Evolutionary conservation across 2,329 filamentous ascomycete genomes (phyloP).

Genomic region (Fusarium abutilonis): DNA sequence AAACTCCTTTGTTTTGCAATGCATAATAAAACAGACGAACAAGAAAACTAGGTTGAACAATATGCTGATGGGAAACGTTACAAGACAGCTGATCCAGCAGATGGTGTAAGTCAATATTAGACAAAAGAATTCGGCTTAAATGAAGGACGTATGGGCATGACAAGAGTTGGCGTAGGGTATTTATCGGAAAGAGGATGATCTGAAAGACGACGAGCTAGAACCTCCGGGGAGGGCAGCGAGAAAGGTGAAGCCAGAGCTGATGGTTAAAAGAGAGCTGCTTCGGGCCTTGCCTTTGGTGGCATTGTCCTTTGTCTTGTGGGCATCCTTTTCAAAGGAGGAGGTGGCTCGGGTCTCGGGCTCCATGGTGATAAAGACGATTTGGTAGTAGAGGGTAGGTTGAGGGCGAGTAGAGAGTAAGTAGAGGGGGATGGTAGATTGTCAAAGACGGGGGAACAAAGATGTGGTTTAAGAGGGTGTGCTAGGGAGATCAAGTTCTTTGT

Average conservation of each 20-base stretch:
- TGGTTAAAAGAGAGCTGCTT: slow-evolving; percentile 43
- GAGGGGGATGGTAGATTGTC: background rate
- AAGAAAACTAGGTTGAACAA: background rate
- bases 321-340: slow-evolving; percentile 43
- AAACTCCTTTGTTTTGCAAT: slow-evolving; percentile 29
- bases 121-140: slow-evolving; percentile 26
- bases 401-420: too few species aligned
- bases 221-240: slow-evolving; percentile 42
- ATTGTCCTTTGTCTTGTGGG: slow-evolving; percentile 42
- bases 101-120: slow-evolving; percentile 6
- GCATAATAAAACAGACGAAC: slow-evolving; percentile 8
- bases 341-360: slow-evolving; percentile 39
- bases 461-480: slow-evolving; percentile 24
- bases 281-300: slow-evolving; percentile 37
- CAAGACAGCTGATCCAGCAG: slow-evolving; percentile 1
- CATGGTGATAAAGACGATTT: slow-evolving; percentile 29
- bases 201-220: slow-evolving; percentile 36
- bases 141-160: slow-evolving; percentile 26
- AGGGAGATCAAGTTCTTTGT: slow-evolving; percentile 29
- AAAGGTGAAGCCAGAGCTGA: slow-evolving; percentile 46
- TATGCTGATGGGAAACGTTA: background rate
- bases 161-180: slow-evolving; percentile 5
- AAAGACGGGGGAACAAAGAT: slow-evolving; percentile 30
- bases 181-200: slow-evolving; percentile 45
- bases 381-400: slow-evolving; percentile 5